These are phyloP conservation scores for Candida manassasensis DNA, from an alignment of 805 yeast genomes.

Conservation along the genomic window DNA sequence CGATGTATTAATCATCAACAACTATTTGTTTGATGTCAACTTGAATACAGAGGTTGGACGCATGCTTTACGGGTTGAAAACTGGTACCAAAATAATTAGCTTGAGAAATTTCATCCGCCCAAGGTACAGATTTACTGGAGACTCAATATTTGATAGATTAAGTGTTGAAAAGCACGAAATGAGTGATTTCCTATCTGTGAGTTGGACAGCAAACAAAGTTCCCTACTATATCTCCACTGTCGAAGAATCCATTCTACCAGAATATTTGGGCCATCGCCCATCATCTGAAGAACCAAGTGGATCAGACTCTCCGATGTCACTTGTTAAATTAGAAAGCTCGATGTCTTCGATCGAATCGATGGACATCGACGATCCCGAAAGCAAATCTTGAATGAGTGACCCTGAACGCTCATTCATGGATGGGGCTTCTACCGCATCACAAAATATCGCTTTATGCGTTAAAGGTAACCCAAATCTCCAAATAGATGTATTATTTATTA, in stretches of 20 bases:
- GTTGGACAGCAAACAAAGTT: conserved; percentile 87
- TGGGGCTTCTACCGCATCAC: too few relatives aligned
- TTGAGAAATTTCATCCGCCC: conserved; percentile 76
- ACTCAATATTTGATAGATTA: conserved; percentile 59
- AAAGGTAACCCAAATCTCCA: too few relatives aligned
- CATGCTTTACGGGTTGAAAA: conserved; percentile 56
- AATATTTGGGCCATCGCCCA: conserved; percentile 18
- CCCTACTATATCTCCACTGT: conserved; percentile 76
- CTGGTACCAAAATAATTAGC: conserved; percentile 76
- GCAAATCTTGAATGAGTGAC: too few relatives aligned
- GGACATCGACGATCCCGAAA: too few relatives aligned
- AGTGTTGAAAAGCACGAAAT: conserved; percentile 54
- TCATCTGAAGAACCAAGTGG: conserved; percentile 4
- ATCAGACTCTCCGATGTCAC: conserved; percentile 4
- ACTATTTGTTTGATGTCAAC: conserved; percentile 75
- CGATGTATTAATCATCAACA: conserved; percentile 74
- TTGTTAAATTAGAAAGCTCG: too few relatives aligned
- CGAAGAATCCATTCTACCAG: conserved; percentile 32
- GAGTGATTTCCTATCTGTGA: conserved; percentile 69
- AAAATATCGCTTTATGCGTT: too few relatives aligned
- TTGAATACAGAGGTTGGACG: conserved; percentile 65
- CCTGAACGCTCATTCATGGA: too few relatives aligned
- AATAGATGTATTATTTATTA: too few relatives aligned
- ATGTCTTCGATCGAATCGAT: too few relatives aligned
- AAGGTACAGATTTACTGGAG: conserved; percentile 59